Conservation (phyloP, 2,329 filamentous ascomycete genomes). For the Magnaporthiopsis poae region DNA sequence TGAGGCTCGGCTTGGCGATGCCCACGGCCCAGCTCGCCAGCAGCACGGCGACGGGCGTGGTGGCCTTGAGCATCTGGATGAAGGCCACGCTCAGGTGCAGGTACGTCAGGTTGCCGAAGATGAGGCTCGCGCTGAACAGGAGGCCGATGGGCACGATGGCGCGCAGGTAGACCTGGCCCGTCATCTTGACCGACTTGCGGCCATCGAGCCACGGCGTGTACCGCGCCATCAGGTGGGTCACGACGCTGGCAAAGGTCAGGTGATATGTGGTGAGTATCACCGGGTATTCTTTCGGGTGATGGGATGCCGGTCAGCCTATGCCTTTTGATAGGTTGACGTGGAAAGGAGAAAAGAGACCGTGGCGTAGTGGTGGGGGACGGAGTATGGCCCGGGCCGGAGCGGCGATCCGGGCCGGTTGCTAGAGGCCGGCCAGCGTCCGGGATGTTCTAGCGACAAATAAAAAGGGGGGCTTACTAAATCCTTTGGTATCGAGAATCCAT, state of each 20-base stretch:
- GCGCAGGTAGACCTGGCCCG: constrained; percentile 79
- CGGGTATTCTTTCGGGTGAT: constrained; percentile 43
- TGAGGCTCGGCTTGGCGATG: constrained; percentile 72
- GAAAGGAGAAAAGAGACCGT: not conserved
- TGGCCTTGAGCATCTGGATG: constrained; percentile 99
- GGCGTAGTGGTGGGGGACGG: too few species aligned
- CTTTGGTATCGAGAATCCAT: constrained; percentile 79
- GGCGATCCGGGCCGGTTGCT: too few species aligned
- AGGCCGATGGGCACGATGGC: constrained; percentile 90
- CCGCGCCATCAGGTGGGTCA: constrained; percentile 86
- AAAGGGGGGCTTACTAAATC: constrained; percentile 57
- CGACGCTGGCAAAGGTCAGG: constrained; percentile 80
- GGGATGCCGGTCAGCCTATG: not conserved
- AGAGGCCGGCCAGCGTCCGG: not conserved
- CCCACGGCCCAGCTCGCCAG: constrained; percentile 82
- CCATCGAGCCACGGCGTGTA: constrained; percentile 86
- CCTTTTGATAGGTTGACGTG: not conserved
- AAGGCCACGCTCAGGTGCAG: constrained; percentile 91
- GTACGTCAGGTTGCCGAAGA: constrained; percentile 92
- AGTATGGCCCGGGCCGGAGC: constrained; percentile 1
- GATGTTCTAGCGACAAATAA: not conserved
- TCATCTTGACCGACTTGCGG: constrained; percentile 95
- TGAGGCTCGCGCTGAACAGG: constrained; percentile 92
- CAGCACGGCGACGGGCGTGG: constrained; percentile 86
- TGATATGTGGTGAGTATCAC: constrained; percentile 94